Conservation (phyloP, 2,329 filamentous ascomycete species). For the Fusarium verrucosum region DNA sequence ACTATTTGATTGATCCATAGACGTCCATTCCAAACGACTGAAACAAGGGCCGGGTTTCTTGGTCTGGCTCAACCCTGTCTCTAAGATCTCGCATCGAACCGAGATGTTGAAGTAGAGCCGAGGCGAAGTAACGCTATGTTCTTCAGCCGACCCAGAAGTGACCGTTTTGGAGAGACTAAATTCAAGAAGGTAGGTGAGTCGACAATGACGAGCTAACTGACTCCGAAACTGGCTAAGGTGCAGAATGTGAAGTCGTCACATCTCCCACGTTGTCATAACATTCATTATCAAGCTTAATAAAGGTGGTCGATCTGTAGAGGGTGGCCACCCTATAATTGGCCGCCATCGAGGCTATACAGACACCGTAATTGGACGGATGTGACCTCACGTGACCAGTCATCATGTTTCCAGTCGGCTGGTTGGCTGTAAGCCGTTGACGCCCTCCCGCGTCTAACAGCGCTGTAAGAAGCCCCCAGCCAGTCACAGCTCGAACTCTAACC, state of each 20-base stretch:
- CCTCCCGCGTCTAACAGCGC: constrained; percentile 34
- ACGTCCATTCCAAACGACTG: constrained; percentile 2
- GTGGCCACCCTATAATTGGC: constrained; percentile 13
- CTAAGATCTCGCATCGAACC: constrained; percentile 26
- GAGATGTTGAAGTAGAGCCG: constrained; percentile 7
- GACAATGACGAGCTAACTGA: constrained; percentile 3
- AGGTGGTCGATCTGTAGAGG: constrained; percentile 22
- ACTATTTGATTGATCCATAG: constrained; percentile 10
- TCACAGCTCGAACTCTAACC: constrained; percentile 39
- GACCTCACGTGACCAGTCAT: constrained; percentile 17
- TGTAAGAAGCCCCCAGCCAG: constrained; percentile 35
- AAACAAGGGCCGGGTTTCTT: constrained; percentile 16
- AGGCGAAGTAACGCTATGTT: constrained; percentile 13
- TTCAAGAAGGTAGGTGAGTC: constrained; percentile 2
- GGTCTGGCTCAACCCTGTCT: constrained; percentile 3
- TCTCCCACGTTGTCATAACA: background rate
- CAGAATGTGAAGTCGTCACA: constrained; percentile 8
- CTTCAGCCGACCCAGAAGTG: constrained; percentile 23
- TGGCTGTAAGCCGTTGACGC: constrained; percentile 29
- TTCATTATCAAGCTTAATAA: constrained; percentile 8
- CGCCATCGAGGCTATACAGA: constrained; percentile 28
- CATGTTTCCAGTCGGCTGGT: constrained; percentile 23
- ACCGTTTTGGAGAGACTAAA: constrained; percentile 14
- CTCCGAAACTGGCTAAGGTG: constrained; percentile 29
- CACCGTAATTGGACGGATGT: constrained; percentile 20